phyloP scores from a whole-genome alignment of 2,329 filamentous ascomycete genomes.

The Celoporthe dispersa region DNA sequence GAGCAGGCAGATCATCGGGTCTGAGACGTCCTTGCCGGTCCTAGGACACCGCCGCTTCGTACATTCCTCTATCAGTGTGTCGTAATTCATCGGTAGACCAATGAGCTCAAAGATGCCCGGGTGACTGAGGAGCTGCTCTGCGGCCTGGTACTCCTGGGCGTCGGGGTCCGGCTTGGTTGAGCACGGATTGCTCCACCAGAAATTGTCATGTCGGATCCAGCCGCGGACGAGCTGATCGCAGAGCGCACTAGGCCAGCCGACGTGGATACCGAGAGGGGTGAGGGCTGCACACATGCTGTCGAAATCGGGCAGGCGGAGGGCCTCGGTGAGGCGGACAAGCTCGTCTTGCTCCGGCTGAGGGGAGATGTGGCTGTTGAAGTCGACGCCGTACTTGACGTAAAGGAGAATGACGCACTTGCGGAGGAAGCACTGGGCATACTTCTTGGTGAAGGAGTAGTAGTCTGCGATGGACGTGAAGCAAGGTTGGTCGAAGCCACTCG shows the following conservation, averaged over 20 bases:
- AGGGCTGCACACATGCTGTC: conserved; percentile 74
- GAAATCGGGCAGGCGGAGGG: conserved; percentile 76
- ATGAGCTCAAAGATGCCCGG: conserved; percentile 94
- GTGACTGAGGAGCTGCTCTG: conserved; percentile 62
- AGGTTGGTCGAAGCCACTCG: conserved; percentile 57
- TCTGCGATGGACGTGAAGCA: conserved; percentile 57
- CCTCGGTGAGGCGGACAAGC: conserved; percentile 77
- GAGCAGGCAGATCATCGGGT: conserved; percentile 90
- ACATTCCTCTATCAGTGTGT: conserved; percentile 89
- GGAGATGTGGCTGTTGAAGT: conserved; percentile 75
- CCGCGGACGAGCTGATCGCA: conserved; percentile 57
- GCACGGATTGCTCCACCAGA: conserved; percentile 9
- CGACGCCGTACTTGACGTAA: conserved; percentile 85
- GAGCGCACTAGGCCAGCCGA: conserved; percentile 52
- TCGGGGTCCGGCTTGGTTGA: not conserved
- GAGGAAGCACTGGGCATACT: conserved; percentile 88
- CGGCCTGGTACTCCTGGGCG: not conserved
- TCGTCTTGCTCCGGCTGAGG: conserved; percentile 71
- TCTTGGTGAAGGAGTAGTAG: conserved; percentile 68
- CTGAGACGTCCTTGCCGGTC: conserved; percentile 87
- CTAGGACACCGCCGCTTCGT: conserved; percentile 83
- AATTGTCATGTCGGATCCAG: conserved; percentile 72
- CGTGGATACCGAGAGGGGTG: conserved; percentile 48
- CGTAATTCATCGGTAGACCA: conserved; percentile 88
- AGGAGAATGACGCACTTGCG: conserved; percentile 84